These are phyloP conservation scores for Verticillium isaacii DNA, from an alignment of 2,329 filamentous ascomycete genomes.

Conservation along the genomic window DNA sequence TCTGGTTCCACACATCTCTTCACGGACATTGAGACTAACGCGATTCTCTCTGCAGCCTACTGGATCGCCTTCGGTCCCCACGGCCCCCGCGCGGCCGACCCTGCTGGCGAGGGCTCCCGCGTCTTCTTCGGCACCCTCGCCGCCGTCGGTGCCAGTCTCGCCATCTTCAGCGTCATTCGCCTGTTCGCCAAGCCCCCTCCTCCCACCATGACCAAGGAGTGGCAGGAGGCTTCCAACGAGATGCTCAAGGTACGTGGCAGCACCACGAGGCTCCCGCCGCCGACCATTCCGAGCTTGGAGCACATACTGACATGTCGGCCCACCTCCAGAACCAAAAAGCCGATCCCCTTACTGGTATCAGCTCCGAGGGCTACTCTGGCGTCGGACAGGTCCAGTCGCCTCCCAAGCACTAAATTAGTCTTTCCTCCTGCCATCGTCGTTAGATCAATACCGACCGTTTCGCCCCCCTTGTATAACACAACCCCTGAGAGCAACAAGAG, in stretches of 20 bases:
- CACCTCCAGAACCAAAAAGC: constrained; percentile 67
- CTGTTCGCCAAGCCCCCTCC: constrained; percentile 68
- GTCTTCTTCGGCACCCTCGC: constrained; percentile 68
- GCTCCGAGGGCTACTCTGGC: constrained; percentile 73
- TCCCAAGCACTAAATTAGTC: constrained; percentile 40
- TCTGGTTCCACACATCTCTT: constrained; percentile 1
- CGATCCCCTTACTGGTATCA: constrained; percentile 82
- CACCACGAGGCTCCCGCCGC: neutral
- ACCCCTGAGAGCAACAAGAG: constrained; percentile 19
- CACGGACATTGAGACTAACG: constrained; percentile 26
- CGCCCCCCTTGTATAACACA: constrained; percentile 29
- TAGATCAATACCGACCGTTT: constrained; percentile 11
- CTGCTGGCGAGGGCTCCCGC: constrained; percentile 80
- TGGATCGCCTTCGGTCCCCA: constrained; percentile 98
- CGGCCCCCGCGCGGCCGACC: constrained; percentile 78
- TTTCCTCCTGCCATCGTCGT: constrained; percentile 11
- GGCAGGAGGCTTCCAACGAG: constrained; percentile 93
- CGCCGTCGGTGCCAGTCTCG: constrained; percentile 62
- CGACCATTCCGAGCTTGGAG: neutral
- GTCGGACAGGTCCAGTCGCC: constrained; percentile 73
- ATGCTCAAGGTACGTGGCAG: constrained; percentile 71
- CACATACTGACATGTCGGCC: constrained; percentile 2
- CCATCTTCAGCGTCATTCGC: constrained; percentile 69
- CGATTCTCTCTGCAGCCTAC: constrained; percentile 66
- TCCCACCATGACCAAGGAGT: constrained; percentile 92